These are phyloP conservation scores for Aspergillus calidoustus DNA, from an alignment of 2,329 filamentous ascomycete species.

Conservation along the genomic window DNA sequence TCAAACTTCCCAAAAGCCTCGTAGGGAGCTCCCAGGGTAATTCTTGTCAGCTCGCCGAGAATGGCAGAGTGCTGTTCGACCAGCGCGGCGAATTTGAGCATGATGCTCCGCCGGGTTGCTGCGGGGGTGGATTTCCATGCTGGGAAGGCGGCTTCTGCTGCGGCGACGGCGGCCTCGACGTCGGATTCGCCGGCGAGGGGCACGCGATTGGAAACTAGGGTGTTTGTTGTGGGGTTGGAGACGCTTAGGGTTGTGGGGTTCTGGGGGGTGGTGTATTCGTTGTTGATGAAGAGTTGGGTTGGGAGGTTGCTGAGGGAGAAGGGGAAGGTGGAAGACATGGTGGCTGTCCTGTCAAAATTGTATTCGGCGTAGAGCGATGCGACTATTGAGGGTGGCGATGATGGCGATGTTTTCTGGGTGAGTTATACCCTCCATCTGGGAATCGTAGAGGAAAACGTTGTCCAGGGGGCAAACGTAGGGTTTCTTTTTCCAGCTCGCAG, in stretches of 20 bases:
- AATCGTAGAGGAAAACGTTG: no score
- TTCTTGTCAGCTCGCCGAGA: constrained; percentile 48
- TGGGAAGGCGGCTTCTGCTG: constrained; percentile 53
- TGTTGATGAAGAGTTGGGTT: constrained; percentile 17
- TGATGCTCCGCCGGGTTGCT: constrained; percentile 43
- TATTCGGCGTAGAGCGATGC: no score
- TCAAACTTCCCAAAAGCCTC: constrained; percentile 51
- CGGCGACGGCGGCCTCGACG: constrained; percentile 54
- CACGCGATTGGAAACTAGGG: constrained; percentile 56
- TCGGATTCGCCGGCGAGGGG: constrained; percentile 43
- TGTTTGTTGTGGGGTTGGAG: constrained; percentile 51
- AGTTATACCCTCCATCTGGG: no score
- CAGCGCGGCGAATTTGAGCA: constrained; percentile 53
- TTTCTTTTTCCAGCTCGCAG: no score
- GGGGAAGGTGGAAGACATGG: neutral
- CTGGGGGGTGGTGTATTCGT: constrained; percentile 2
- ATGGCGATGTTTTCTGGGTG: no score
- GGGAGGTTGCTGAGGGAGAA: constrained; percentile 4
- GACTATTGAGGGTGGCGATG: no score
- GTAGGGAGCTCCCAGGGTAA: constrained; percentile 53
- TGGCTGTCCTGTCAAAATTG: neutral
- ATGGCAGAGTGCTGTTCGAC: constrained; percentile 43
- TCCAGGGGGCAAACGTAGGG: no score
- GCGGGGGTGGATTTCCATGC: constrained; percentile 47
- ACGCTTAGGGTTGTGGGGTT: neutral